Evolutionary conservation across 208 protist species (phyloP), one percentile per base, ranked within the genome.

Genomic region (Acanthamoeba lenticulata): DNA sequence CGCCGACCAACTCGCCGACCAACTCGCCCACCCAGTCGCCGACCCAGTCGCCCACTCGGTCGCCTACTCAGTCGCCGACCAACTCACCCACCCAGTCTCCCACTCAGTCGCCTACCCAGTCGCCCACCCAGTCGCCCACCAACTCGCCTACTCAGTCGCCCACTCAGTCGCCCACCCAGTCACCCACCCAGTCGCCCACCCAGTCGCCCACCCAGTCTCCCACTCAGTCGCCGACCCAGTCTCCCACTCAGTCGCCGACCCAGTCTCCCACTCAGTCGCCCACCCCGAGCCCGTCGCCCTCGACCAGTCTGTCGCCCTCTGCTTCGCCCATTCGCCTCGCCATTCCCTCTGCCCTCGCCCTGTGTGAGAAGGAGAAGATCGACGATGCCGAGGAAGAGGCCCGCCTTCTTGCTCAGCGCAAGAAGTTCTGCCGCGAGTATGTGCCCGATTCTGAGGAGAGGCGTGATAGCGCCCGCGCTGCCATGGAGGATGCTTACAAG

Each of bases 321-420:
- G 42, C 3, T 38, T 40, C 29, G 4, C 0, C 72, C 44, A 40
- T 85, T 21, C 74, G 24, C n/a, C 9, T 13, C 29, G 7, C 74
- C 74, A 85, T 85, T 40, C 74, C 74, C 32, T 85, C 74, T 2
- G 29, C 0, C 19, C 74, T 85, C 15, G 74, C 74, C 74, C 74
- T 85, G n/a, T 85, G 74, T 42, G 74, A 85, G 42, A 85, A 85
- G 74, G 44, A 57, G 44, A 85, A 85, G 74, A 55, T 85, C 44
- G 74, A 85, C n/a, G 74, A 85, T 42, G 74, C 74, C 74, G 44
- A 57, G 27, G 74, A 85, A 42, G 74, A 85, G 40, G 74, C 74
- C 24, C 38, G 38, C 27, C 74, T 85, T 27, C 40, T 85, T 17
- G 74, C 74, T 32, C 19, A 57, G n/a, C 74, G 74, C 74, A 47